Evolutionary conservation across 2,329 filamentous ascomycete genomes (phyloP), one percentile per base, ranked within the genome.

Genomic region (Waltergamsia citrina): DNA sequence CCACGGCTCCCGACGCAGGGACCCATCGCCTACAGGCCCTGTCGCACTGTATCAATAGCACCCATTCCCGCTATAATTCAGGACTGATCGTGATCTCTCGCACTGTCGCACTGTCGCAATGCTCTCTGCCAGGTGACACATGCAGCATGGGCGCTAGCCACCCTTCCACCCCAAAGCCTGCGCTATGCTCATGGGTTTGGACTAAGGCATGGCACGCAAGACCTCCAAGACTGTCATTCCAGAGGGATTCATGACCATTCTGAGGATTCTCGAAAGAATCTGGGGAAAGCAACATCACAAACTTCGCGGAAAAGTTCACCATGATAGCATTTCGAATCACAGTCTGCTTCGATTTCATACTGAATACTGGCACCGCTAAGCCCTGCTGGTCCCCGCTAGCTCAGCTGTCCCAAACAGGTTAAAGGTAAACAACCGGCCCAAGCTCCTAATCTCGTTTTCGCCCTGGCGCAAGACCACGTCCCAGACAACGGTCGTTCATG

Each of bases 361-460:
- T 25, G 12, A 26, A 16, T 6, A 25, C 32, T n/a, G 16, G 9
- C 10, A 12, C 16, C n/a, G 17, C 29, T 20, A 17, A 11, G 18
- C 12, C 28, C 21, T 22, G 21, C 14, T 11, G 25, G 16, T 26
- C 18, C 26, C 21, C 27, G 31, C 25, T 22, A 4, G 19, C 18
- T 24, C 32, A 30, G 14, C 36, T 34, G 17, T 34, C 36, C 36
- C 17, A 34, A 38, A 38, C 10, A 7, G 36, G 40, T 31, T 24
- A 35, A 34, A 35, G 30, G 40, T 40, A 42, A 42, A 40, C 32
- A 40, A 40, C 33, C 17, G 29, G 34, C 32, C 32, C 26, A 16
- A 15, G 20, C 23, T 24, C 22, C 24, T 28, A 34, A 34, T 34
- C 24, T 34, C 33, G n/a, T 12, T 17, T 23, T 23, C 22, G 20